Evolutionary conservation across 495 filamentous ascomycete species (phyloP).

Genomic region (Choiromyces venosus): DNA sequence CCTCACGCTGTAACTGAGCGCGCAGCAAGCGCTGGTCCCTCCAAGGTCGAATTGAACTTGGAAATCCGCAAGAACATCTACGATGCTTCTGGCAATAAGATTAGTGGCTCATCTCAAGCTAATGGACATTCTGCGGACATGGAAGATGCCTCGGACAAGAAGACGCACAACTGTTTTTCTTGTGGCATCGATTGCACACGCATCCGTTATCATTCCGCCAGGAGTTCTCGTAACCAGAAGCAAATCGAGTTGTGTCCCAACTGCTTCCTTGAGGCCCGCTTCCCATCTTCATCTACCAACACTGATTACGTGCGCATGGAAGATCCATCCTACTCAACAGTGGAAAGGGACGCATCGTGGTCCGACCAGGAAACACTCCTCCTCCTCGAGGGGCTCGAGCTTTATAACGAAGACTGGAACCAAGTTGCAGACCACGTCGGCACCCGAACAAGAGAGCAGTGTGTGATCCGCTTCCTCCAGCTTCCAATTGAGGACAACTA

Average conservation of each 20-base stretch:
- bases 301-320: conserved; percentile 74
- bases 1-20: conserved; percentile 65
- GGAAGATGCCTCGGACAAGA: conserved; percentile 60
- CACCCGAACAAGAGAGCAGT: conserved; percentile 89
- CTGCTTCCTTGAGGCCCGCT: conserved; percentile 75
- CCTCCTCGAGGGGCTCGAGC: conserved; percentile 82
- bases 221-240: conserved; percentile 49
- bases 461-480: conserved; percentile 90
- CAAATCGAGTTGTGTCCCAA: conserved; percentile 66
- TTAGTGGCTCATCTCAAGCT: conserved; percentile 57
- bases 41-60: conserved; percentile 76
- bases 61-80: conserved; percentile 93
- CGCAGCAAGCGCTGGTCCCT: conserved; percentile 61
- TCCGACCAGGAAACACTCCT: conserved; percentile 78
- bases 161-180: conserved; percentile 70
- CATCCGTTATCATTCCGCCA: conserved; percentile 79
- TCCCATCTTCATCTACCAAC: conserved; percentile 65
- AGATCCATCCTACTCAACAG: conserved; percentile 66
- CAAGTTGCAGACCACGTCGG: conserved; percentile 85
- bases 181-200: conserved; percentile 92
- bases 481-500: conserved; percentile 88
- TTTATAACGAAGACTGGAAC: conserved; percentile 92
- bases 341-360: conserved; percentile 84
- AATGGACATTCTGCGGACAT: conserved; percentile 62
- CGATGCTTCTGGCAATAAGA: conserved; percentile 82